Conservation (phyloP, 352 stramenopile genomes). For the Thalassiosira oceanica region DNA sequence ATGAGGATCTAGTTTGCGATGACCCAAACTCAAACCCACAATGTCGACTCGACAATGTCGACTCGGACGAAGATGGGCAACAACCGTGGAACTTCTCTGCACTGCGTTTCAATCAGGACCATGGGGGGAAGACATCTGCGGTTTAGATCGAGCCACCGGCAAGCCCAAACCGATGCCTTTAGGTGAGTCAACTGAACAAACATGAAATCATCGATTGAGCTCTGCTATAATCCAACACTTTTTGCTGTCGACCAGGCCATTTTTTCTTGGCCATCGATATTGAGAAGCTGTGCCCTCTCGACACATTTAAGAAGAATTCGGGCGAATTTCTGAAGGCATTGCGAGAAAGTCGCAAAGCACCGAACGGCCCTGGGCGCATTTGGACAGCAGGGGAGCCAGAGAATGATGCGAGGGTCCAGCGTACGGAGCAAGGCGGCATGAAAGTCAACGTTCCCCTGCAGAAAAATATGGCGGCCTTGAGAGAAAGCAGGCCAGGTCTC, state of each 20-base stretch:
- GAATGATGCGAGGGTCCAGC: constrained; percentile 50
- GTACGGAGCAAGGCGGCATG: constrained; percentile 55
- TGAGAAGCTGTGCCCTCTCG: constrained; percentile 55
- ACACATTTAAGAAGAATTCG: constrained; percentile 65
- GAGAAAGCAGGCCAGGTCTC: constrained; percentile 46
- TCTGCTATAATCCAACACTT: too few relatives aligned
- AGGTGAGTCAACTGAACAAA: too few relatives aligned
- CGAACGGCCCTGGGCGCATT: constrained; percentile 59
- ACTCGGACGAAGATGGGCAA: constrained; percentile 61
- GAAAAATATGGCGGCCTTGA: constrained; percentile 60
- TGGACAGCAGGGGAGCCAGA: constrained; percentile 71
- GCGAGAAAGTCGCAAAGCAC: constrained; percentile 55
- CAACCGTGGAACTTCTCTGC: constrained; percentile 65
- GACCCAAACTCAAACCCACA: constrained; percentile 1
- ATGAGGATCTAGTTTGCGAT: too few relatives aligned
- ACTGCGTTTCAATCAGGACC: constrained; percentile 65
- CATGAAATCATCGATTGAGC: too few relatives aligned
- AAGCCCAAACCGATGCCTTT: constrained; percentile 68
- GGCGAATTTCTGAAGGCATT: constrained; percentile 55
- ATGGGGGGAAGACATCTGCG: constrained; percentile 66
- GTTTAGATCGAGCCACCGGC: constrained; percentile 59
- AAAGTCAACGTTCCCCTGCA: constrained; percentile 52
- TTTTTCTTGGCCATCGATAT: constrained; percentile 77
- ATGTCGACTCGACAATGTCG: background rate
- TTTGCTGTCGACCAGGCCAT: too few relatives aligned